These are phyloP conservation scores for Nothopassalora personata DNA, from an alignment of 2,329 filamentous ascomycete species.

Conservation along the genomic window DNA sequence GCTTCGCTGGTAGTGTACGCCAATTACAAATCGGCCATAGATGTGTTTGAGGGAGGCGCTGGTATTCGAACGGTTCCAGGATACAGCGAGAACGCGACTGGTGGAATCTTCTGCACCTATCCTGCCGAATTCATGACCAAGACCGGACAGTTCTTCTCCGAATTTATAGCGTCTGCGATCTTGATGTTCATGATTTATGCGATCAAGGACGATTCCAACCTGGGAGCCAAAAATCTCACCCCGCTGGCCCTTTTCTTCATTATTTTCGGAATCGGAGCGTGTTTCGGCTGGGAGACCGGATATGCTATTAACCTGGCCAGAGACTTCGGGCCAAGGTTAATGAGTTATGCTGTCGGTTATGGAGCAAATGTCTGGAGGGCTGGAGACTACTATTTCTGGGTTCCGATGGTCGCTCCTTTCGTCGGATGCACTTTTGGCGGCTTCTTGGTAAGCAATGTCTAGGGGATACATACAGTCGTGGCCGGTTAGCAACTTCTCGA, in stretches of 20 bases:
- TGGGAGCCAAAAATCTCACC: slow-evolving; percentile 53
- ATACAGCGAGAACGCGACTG: slow-evolving; percentile 54
- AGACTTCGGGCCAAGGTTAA: slow-evolving; percentile 64
- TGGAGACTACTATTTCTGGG: slow-evolving; percentile 68
- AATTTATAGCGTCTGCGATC: slow-evolving; percentile 62
- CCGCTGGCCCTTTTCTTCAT: slow-evolving; percentile 64
- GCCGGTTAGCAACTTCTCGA: too few species aligned
- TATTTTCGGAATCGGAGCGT: slow-evolving; percentile 67
- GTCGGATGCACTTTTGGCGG: slow-evolving; percentile 59
- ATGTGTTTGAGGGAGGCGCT: slow-evolving; percentile 44
- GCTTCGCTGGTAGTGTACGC: slow-evolving; percentile 43
- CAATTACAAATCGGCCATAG: slow-evolving; percentile 39
- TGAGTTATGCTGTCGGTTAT: slow-evolving; percentile 64
- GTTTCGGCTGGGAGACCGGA: slow-evolving; percentile 71
- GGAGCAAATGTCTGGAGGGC: slow-evolving; percentile 61
- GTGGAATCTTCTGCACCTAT: slow-evolving; percentile 69
- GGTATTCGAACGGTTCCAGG: slow-evolving; percentile 54
- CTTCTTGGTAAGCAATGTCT: slow-evolving; percentile 39
- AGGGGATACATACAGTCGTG: too few species aligned
- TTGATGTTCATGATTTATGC: slow-evolving; percentile 69
- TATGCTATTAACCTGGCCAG: slow-evolving; percentile 70
- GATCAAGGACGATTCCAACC: slow-evolving; percentile 54
- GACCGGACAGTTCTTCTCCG: slow-evolving; percentile 64
- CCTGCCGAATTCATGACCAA: slow-evolving; percentile 62
- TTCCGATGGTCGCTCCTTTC: slow-evolving; percentile 69